Percentiles rank a stretch among this genome's conserved stretches.
phyloP scores from a whole-genome alignment of 2,329 filamentous ascomycete species.

The Didymella exigua region DNA sequence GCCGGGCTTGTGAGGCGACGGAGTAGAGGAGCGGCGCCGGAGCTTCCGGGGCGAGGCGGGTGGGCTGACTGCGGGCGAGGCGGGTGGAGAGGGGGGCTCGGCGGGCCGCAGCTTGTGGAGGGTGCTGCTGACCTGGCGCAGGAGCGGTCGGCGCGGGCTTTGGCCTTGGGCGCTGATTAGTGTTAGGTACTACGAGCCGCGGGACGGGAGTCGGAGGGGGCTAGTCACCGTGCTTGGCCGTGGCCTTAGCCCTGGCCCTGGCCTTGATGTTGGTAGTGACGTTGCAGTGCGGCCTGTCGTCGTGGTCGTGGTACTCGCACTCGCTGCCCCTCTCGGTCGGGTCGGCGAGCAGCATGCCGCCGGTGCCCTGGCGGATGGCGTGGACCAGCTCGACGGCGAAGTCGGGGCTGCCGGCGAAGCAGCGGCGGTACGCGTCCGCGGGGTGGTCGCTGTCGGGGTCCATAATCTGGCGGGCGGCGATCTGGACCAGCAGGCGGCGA shows the following conservation, averaged over 20 bases:
- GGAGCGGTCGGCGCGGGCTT: constrained; percentile 32
- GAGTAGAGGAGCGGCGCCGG: constrained; percentile 42
- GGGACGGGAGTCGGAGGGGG: constrained; percentile 16
- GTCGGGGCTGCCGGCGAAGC: constrained; percentile 56
- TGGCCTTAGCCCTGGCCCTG: constrained; percentile 45
- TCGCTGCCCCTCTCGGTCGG: constrained; percentile 53
- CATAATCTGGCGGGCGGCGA: constrained; percentile 64
- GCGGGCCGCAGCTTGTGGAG: constrained; percentile 38
- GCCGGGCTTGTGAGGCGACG: constrained; percentile 45
- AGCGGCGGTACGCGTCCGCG: constrained; percentile 56
- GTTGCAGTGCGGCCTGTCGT: constrained; percentile 50
- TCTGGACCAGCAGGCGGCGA: constrained; percentile 57
- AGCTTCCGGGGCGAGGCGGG: constrained; percentile 42
- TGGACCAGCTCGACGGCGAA: constrained; percentile 61
- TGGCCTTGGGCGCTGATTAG: constrained; percentile 45
- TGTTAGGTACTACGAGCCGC: constrained; percentile 41
- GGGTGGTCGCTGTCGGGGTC: constrained; percentile 58
- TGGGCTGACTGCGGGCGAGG: constrained; percentile 34
- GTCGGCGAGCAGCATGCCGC: constrained; percentile 59
- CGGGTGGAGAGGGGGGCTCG: constrained; percentile 36
- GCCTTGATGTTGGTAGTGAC: too few relatives aligned
- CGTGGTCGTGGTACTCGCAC: constrained; percentile 60
- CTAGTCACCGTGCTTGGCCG: constrained; percentile 47
- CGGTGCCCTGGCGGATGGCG: constrained; percentile 56
- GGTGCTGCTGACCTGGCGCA: constrained; percentile 37